Percentiles rank a stretch among this genome's conserved stretches.
phyloP scores from a whole-genome alignment of 148 eudicot genomes.

The Nepenthes mirabilis region DNA sequence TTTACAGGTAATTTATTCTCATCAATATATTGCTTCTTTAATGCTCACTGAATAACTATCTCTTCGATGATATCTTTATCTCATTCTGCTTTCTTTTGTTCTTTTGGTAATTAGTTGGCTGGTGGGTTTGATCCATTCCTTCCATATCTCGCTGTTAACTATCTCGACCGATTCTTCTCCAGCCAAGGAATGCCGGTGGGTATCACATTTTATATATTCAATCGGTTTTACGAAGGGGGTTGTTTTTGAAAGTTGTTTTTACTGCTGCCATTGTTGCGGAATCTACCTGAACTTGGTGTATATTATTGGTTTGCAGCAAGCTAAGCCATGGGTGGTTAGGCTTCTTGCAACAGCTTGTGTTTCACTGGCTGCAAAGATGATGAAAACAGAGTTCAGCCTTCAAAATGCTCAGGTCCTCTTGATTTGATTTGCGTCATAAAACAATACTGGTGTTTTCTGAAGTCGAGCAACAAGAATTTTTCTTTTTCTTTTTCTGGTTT shows the following conservation, averaged over 20 bases:
- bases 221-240: background rate
- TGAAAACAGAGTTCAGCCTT: conserved; percentile 18
- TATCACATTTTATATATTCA: too few relatives aligned
- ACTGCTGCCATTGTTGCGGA: background rate
- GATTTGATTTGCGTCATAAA: too few relatives aligned
- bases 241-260: background rate
- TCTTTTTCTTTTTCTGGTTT: too few relatives aligned
- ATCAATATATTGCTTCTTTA: background rate
- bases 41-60: too few relatives aligned
- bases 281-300: background rate
- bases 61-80: too few relatives aligned
- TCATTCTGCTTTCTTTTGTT: too few relatives aligned
- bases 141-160: conserved; percentile 38
- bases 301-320: conserved; percentile 17
- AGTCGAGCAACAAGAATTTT: too few relatives aligned
- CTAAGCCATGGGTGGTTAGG: conserved; percentile 26
- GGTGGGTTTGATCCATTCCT: conserved; percentile 21
- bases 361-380: conserved; percentile 41
- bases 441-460: too few relatives aligned
- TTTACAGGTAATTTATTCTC: background rate
- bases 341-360: conserved; percentile 35
- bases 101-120: conserved; percentile 8
- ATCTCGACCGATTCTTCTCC: conserved; percentile 46
- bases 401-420: conserved; percentile 26
- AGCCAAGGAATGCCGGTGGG: conserved; percentile 16